A percentile compares a stretch with the other conserved stretches of the same genome.
These are phyloP conservation scores for Leccinum arenicola DNA, from an alignment of 768 basidiomycete genomes.

Conservation along the genomic window DNA sequence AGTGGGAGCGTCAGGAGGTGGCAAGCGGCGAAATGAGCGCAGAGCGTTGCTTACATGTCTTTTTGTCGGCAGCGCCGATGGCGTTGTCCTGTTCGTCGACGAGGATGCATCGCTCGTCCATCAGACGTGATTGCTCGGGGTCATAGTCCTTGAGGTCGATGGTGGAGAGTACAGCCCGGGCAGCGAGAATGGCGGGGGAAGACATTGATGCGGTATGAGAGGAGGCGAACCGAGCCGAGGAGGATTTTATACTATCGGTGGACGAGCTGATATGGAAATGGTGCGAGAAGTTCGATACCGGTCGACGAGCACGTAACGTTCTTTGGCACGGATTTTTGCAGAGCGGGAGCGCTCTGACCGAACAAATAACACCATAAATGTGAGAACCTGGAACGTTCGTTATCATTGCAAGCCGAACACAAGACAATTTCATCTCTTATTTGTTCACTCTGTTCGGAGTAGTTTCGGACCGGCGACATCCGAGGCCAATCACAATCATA, in stretches of 20 bases:
- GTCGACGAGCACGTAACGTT: neutral
- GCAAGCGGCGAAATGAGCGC: neutral
- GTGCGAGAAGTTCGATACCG: neutral
- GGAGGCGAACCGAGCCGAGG: neutral
- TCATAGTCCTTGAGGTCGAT: slow-evolving; percentile 86
- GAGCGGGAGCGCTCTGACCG: neutral
- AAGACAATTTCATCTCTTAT: neutral
- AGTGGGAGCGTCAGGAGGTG: neutral
- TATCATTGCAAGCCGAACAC: neutral
- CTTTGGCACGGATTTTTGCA: neutral
- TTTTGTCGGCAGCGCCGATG: slow-evolving; percentile 90
- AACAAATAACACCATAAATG: neutral
- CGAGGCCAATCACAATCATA: neutral
- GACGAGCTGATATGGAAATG: neutral
- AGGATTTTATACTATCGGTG: slow-evolving; percentile 5
- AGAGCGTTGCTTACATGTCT: slow-evolving; percentile 69
- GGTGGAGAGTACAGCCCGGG: slow-evolving; percentile 61
- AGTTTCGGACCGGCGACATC: slow-evolving; percentile 5
- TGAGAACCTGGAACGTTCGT: neutral
- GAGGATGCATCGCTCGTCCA: slow-evolving; percentile 94
- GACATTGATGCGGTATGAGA: slow-evolving; percentile 37
- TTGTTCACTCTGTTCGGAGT: neutral
- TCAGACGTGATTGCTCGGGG: slow-evolving; percentile 87
- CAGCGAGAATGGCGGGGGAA: slow-evolving; percentile 62
- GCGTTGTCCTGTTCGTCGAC: slow-evolving; percentile 85